Conservation (phyloP, 495 filamentous ascomycete genomes). For the Haplographium delicatum region DNA sequence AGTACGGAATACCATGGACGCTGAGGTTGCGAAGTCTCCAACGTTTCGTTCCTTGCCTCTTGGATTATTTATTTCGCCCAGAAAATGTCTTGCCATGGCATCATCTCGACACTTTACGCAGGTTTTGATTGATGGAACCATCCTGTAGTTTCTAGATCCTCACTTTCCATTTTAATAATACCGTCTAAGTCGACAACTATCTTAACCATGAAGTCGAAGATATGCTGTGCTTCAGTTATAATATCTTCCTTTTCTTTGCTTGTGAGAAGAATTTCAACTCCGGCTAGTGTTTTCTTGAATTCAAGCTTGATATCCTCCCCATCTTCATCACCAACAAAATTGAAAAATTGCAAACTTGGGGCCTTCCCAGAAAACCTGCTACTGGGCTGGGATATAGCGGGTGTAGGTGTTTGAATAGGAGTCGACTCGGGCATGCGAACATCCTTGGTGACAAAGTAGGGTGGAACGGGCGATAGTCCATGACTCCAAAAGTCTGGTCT, state of each 20-base stretch:
- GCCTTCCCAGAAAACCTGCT: constrained; percentile 1
- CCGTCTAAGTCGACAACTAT: constrained; percentile 39
- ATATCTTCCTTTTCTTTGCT: constrained; percentile 39
- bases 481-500: constrained; percentile 38
- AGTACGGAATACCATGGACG: too few species aligned
- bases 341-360: constrained; percentile 28
- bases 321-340: constrained; percentile 29
- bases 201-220: constrained; percentile 35
- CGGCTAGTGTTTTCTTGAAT: constrained; percentile 34
- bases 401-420: not conserved
- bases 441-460: constrained; percentile 3
- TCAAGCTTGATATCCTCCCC: constrained; percentile 36
- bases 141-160: not conserved
- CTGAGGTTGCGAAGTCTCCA: too few species aligned
- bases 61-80: too few species aligned
- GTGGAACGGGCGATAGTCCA: constrained; percentile 14
- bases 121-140: not conserved
- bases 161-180: constrained; percentile 6
- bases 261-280: constrained; percentile 37
- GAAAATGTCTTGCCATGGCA: too few species aligned
- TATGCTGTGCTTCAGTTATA: constrained; percentile 37
- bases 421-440: not conserved
- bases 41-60: too few species aligned
- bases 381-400: too few species aligned
- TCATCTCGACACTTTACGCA: too few species aligned